phyloP scores from a whole-genome alignment of 1,139 yeast species.

The Kurtzmaniella quercitrusa region DNA sequence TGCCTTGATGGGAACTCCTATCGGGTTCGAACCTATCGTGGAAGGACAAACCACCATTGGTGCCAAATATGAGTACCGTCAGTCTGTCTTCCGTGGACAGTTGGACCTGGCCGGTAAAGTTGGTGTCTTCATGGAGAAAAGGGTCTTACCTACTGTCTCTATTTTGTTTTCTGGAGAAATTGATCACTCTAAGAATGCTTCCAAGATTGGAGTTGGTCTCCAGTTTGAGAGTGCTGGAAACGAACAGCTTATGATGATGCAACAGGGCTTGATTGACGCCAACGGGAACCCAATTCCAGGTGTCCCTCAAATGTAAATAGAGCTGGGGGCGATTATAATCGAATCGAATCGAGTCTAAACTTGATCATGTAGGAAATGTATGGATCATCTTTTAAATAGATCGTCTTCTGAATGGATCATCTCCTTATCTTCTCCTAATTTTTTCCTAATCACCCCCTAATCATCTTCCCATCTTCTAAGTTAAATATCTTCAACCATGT shows the following conservation, averaged over 20 bases:
- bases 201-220: constrained; percentile 88
- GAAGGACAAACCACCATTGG: constrained; percentile 94
- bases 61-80: constrained; percentile 97
- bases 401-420: no score
- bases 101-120: constrained; percentile 90
- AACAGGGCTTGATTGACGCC: constrained; percentile 75
- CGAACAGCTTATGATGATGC: constrained; percentile 74
- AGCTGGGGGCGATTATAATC: neutral
- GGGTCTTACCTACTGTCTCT: constrained; percentile 88
- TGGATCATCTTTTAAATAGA: no score
- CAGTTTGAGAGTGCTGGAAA: constrained; percentile 94
- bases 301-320: constrained; percentile 44
- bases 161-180: constrained; percentile 85
- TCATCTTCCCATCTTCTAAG: no score
- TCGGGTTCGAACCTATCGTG: constrained; percentile 73
- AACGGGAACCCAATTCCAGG: constrained; percentile 83
- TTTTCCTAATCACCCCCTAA: no score
- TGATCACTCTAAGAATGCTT: constrained; percentile 81
- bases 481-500: no score
- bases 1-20: constrained; percentile 77
- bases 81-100: constrained; percentile 93
- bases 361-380: no score
- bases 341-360: neutral
- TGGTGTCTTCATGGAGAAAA: constrained; percentile 85
- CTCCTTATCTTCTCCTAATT: no score